Conservation (phyloP, 768 basidiomycete genomes). For the Chalciporus piperatus region DNA sequence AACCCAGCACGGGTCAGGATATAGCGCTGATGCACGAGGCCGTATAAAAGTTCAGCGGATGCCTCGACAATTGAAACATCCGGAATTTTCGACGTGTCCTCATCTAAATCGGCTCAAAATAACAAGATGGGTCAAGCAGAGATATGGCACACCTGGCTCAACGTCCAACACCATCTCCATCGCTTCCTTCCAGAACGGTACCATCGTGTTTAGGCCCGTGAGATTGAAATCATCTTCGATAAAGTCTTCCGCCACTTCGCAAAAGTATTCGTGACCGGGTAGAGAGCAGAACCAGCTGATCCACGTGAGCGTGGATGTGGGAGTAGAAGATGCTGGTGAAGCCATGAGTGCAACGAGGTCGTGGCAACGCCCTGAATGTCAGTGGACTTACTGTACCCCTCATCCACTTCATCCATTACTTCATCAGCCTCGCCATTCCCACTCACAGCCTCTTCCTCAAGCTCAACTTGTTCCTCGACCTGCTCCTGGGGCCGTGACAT, state of each 20-base stretch:
- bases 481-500: constrained; percentile 39
- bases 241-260: constrained; percentile 97
- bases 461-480: constrained; percentile 49
- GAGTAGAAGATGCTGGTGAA: constrained; percentile 75
- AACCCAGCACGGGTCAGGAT: constrained; percentile 93
- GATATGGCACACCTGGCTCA: constrained; percentile 77
- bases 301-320: constrained; percentile 91
- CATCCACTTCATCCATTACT: constrained; percentile 68
- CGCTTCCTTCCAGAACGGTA: constrained; percentile 99
- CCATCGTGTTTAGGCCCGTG: constrained; percentile 91
- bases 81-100: constrained; percentile 93
- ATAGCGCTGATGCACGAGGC: constrained; percentile 95
- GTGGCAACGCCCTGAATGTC: constrained; percentile 2
- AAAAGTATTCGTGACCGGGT: constrained; percentile 96
- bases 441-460: constrained; percentile 61
- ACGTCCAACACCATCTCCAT: constrained; percentile 99
- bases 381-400: constrained; percentile 71
- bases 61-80: constrained; percentile 98
- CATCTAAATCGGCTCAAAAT: constrained; percentile 47
- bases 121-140: constrained; percentile 9
- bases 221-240: constrained; percentile 99
- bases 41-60: constrained; percentile 95
- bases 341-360: constrained; percentile 16
- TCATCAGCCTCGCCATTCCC: constrained; percentile 67
- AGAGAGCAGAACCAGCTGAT: constrained; percentile 96